Evolutionary conservation across 148 eudicot species (phyloP).

Genomic region (Amaranthus palmeri): DNA sequence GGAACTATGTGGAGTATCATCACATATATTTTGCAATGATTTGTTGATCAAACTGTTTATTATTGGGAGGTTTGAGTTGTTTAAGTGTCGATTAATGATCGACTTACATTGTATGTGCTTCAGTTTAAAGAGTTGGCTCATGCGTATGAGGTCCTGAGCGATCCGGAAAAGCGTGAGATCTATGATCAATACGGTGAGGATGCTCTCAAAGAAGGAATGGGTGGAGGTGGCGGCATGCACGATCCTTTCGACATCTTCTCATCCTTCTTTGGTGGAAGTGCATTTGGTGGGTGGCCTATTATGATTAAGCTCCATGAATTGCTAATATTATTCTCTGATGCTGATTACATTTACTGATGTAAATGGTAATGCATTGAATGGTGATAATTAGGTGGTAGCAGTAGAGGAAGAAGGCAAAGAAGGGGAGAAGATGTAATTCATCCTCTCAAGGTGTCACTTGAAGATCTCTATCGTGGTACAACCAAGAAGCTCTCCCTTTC

Average conservation of each 20-base stretch:
- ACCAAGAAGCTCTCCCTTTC: conserved; percentile 67
- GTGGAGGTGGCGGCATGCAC: conserved; percentile 60
- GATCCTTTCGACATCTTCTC: conserved; percentile 68
- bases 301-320: not conserved
- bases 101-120: not conserved
- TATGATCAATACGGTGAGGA: conserved; percentile 73
- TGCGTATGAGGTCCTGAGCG: conserved; percentile 69
- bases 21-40: too few species aligned
- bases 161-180: conserved; percentile 65
- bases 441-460: conserved; percentile 67
- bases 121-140: conserved; percentile 72
- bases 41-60: too few species aligned
- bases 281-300: conserved; percentile 32
- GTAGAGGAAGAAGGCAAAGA: conserved; percentile 66
- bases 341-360: not conserved
- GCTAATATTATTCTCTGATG: too few species aligned
- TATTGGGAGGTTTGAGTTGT: not conserved
- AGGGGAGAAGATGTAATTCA: conserved; percentile 74
- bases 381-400: conserved; percentile 37
- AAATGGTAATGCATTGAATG: not conserved
- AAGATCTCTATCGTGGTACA: conserved; percentile 58
- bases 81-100: not conserved
- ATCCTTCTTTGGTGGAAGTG: conserved; percentile 59
- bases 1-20: too few species aligned
- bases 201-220: conserved; percentile 86